These are phyloP conservation scores for Mrakia hoshinonis DNA, from an alignment of 768 basidiomycete genomes.

Conservation along the genomic window DNA sequence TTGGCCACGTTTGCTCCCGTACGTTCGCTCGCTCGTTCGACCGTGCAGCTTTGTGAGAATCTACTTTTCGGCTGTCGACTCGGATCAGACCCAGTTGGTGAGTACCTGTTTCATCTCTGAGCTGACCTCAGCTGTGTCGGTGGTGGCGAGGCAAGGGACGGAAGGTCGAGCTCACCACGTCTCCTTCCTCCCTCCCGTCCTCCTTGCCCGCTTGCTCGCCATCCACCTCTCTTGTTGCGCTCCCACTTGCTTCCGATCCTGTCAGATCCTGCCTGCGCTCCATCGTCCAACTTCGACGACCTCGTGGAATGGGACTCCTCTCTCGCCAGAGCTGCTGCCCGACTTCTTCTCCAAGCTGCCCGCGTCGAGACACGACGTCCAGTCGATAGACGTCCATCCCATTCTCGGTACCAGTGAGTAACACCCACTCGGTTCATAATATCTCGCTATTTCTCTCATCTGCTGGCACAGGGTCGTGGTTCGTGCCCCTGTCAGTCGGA, in stretches of 20 bases:
- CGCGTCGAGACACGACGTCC: constrained; percentile 25
- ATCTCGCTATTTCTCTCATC: too few species aligned
- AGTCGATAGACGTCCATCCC: constrained; percentile 29
- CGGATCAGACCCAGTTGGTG: neutral
- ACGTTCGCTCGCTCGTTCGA: neutral
- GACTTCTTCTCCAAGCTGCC: constrained; percentile 24
- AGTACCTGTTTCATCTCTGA: neutral
- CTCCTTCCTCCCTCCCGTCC: neutral
- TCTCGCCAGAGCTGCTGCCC: constrained; percentile 23
- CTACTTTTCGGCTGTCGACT: constrained; percentile 26
- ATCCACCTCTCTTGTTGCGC: neutral
- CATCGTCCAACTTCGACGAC: constrained; percentile 15
- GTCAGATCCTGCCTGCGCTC: constrained; percentile 14
- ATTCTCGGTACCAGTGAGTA: constrained; percentile 27
- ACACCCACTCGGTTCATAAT: neutral
- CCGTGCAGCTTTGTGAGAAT: constrained; percentile 22
- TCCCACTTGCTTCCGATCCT: too few species aligned
- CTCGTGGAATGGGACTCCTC: constrained; percentile 26
- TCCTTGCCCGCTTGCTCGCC: neutral
- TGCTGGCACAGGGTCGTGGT: too few species aligned
- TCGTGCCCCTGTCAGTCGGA: too few species aligned
- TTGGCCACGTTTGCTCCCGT: neutral
- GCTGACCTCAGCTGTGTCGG: neutral
- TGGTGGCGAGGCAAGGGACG: neutral
- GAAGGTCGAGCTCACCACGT: neutral